Conservation (phyloP, 1,139 yeast genomes). For the Chernovozyma sophiae-reginae region DNA sequence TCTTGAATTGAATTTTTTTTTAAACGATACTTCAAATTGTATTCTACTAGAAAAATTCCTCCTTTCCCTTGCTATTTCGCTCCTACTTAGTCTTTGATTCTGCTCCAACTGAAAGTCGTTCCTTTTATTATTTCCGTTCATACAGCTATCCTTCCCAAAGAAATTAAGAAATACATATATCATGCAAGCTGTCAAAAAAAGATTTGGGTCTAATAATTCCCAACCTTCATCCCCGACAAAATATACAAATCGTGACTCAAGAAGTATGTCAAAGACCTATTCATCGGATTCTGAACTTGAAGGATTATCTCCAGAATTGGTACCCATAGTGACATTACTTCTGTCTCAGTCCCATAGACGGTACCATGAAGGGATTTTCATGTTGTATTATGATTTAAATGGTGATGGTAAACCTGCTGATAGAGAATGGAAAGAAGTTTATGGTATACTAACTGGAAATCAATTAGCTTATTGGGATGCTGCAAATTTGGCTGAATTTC, state of each 20-base stretch:
- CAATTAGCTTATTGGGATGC: conserved; percentile 95
- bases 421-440: conserved; percentile 87
- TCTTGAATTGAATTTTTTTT: too few species aligned
- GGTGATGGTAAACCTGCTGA: conserved; percentile 84
- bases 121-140: too few species aligned
- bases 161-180: background rate
- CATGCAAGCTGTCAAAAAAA: conserved; percentile 6
- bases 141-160: too few species aligned
- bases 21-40: too few species aligned
- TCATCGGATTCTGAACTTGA: conserved; percentile 11
- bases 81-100: too few species aligned
- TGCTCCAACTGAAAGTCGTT: background rate
- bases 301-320: conserved; percentile 58
- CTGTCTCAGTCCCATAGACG: conserved; percentile 72
- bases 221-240: conserved; percentile 4
- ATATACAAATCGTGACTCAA: background rate
- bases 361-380: conserved; percentile 69
- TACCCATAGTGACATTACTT: conserved; percentile 69
- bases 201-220: conserved; percentile 6
- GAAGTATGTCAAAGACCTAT: background rate
- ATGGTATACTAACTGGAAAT: conserved; percentile 85
- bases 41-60: too few species aligned
- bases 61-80: too few species aligned
- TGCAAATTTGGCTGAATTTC: conserved; percentile 57
- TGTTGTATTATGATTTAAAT: conserved; percentile 67